Percentiles rank a stretch among this genome's conserved stretches.
These are phyloP conservation scores for Fusarium nanum DNA, from an alignment of 2,329 filamentous ascomycete genomes.

Conservation along the genomic window DNA sequence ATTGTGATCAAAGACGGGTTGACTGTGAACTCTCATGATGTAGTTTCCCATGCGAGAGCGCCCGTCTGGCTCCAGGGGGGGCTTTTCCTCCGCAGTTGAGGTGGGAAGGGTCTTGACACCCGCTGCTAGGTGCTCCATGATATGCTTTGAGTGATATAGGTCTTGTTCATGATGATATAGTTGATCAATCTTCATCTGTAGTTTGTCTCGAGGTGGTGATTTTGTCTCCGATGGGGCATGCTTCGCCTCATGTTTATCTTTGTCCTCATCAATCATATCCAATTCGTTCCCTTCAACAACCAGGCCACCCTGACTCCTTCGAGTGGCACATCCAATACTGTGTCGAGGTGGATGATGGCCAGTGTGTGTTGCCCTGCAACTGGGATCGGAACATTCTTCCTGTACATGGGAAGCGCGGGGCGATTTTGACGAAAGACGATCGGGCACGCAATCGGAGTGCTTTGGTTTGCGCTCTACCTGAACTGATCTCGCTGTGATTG, in stretches of 20 bases:
- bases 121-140: constrained; percentile 50
- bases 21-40: background rate
- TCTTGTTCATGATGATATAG: constrained; percentile 51
- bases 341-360: constrained; percentile 49
- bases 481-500: constrained; percentile 34
- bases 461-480: constrained; percentile 35
- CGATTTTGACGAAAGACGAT: constrained; percentile 26
- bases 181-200: constrained; percentile 47
- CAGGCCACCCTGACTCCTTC: constrained; percentile 15
- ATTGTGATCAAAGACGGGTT: constrained; percentile 17
- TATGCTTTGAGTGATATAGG: constrained; percentile 51
- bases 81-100: constrained; percentile 5
- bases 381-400: constrained; percentile 46
- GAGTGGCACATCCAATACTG: constrained; percentile 48
- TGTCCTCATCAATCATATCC: constrained; percentile 17
- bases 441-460: constrained; percentile 50
- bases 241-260: constrained; percentile 10
- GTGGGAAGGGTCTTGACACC: constrained; percentile 21
- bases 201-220: constrained; percentile 9
- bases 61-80: constrained; percentile 8
- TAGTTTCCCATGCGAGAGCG: background rate
- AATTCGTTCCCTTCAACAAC: background rate
- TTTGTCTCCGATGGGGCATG: background rate
- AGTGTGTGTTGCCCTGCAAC: constrained; percentile 45
- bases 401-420: constrained; percentile 17